Percentiles rank a stretch among this genome's conserved stretches.
Evolutionary conservation across 2,329 filamentous ascomycete genomes (phyloP).

Genomic region (Ambrosiella xylebori): DNA sequence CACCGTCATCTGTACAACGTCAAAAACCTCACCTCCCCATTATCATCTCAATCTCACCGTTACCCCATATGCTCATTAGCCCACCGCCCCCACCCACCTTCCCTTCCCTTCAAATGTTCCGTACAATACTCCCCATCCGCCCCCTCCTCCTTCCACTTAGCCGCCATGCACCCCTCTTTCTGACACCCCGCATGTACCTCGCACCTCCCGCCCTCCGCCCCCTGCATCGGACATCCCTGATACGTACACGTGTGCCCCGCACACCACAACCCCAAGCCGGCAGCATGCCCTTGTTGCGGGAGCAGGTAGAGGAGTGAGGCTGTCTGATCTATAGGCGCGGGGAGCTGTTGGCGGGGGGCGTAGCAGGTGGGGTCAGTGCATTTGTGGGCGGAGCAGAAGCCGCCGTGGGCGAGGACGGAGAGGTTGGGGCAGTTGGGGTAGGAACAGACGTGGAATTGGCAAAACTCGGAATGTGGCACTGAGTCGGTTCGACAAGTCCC

Average conservation of each 20-base stretch:
- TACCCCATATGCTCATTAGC: background rate
- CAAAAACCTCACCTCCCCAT: too few relatives aligned
- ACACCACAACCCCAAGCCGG: background rate
- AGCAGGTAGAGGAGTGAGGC: background rate
- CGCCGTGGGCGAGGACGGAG: background rate
- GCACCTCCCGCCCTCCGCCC: background rate
- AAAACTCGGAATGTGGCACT: background rate
- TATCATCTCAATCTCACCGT: background rate
- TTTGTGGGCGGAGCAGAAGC: background rate
- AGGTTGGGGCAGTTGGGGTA: background rate
- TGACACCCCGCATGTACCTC: background rate
- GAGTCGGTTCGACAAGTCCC: background rate
- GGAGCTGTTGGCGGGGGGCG: background rate
- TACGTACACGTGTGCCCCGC: constrained; percentile 10
- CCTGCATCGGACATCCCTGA: constrained; percentile 1
- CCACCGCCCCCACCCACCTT: background rate
- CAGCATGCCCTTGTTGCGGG: background rate
- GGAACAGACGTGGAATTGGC: background rate
- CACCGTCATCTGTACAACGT: too few relatives aligned
- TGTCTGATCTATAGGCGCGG: background rate
- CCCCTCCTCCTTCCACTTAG: background rate
- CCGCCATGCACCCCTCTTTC: constrained; percentile 3
- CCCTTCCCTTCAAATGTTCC: background rate
- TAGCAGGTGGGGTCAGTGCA: background rate
- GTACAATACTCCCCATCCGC: background rate